Percentiles rank a stretch among this genome's conserved stretches.
These are phyloP conservation scores for Trametes sp. DNA, from an alignment of 1,284 basidiomycete genomes.

Conservation along the genomic window DNA sequence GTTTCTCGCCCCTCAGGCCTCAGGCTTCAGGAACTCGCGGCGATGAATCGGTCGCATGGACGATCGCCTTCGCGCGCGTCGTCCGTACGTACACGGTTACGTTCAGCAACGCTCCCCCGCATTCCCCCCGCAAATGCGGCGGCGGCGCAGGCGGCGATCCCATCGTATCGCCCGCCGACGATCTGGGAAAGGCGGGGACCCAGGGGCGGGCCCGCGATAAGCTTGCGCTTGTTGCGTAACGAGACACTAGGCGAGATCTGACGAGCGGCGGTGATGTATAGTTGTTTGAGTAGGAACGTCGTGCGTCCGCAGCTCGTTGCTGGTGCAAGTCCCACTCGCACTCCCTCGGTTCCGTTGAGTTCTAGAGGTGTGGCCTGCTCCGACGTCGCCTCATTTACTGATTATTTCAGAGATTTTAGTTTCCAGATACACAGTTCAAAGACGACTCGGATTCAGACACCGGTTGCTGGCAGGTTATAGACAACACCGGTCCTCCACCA, in stretches of 20 bases:
- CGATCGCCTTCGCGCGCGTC: no score
- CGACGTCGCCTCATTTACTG: no score
- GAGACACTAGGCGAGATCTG: neutral
- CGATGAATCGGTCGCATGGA: no score
- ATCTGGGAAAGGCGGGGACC: neutral
- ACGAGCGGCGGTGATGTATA: neutral
- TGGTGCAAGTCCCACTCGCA: no score
- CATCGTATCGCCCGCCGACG: conserved; percentile 4
- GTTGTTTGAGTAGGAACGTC: conserved; percentile 8
- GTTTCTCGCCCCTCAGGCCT: no score
- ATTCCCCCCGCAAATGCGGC: neutral
- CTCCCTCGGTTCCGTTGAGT: no score
- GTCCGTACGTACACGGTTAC: neutral
- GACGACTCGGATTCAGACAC: no score
- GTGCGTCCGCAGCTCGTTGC: neutral
- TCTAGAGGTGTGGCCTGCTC: neutral
- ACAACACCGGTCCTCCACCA: no score
- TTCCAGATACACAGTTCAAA: no score
- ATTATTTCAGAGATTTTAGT: no score
- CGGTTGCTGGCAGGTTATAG: no score
- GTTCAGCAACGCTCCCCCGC: neutral
- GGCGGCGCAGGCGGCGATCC: neutral
- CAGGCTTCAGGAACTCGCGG: neutral
- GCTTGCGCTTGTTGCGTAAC: neutral
- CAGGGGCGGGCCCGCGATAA: neutral